Base-by-base conservation (phyloP, 257 asterid species). In the Cordia subcordata region DNA sequence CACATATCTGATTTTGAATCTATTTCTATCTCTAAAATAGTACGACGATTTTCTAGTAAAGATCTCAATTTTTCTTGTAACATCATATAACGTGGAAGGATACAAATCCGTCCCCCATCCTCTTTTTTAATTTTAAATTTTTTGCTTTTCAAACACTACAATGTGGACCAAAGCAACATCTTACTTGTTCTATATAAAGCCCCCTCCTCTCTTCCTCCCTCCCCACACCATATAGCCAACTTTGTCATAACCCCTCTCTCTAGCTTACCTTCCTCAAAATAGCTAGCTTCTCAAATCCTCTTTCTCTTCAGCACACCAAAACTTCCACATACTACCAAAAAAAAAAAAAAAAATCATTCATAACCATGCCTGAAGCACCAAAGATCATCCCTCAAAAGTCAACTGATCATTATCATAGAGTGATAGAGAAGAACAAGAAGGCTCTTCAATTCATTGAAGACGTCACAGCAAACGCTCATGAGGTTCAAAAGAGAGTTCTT, bases 401-500 rank as follows among this genome's bases (percentile, higher is more conserved):
- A 53, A 5, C 35, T 53, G 14, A 27, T 20, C 27, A 53, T 8
- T 11, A 13, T 11, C 12, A 33, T 8, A 58, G 55, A 45, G 20
- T 55, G 10, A 50, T 16, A 18, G 77, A 71, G 74, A 62, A 51
- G 6, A 75, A 75, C 68, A 66, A 59, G 57, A 50, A 46, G 49
- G 37, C 45, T 17, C 66, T 75, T 44, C 71, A 53, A 54, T 71
- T 66, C 55, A 75, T 75, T 60, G 81, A 75, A 60, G 68, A 70
- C 5, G 81, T 64, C 11, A 71, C 78, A 0, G 20, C 10, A 20
- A 64, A 76, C 8, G 42, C 70, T 56, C 75, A 68, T 58, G 75
- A 68, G 46, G 75, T 71, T 11, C 78, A 76, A 57, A 64, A 52
- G 45, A 61, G 58, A 12, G 81, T 76, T 53, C 81, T 76, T 22